Conservation (phyloP, 2,329 filamentous ascomycete genomes). For the Exophiala sideris region DNA sequence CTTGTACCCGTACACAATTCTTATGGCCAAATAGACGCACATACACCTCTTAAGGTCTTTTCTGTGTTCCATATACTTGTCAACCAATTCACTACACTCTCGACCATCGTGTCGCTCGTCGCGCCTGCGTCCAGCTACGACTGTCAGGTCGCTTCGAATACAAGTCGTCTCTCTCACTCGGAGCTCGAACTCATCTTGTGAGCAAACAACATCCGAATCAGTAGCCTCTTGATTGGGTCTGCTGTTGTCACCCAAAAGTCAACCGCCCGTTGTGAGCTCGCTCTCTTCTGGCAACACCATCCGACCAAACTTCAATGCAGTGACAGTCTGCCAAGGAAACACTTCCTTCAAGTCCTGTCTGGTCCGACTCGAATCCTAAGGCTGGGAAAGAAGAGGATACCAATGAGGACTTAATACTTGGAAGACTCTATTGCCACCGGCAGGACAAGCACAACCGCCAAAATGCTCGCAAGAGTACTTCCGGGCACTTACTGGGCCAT, state of each 20-base stretch:
- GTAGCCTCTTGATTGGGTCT: slow-evolving; percentile 10
- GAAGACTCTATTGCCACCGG: slow-evolving; percentile 10
- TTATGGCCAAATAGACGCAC: slow-evolving; percentile 10
- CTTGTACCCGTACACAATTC: slow-evolving; percentile 8
- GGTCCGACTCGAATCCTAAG: background rate
- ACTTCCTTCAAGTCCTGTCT: background rate
- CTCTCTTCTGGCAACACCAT: background rate
- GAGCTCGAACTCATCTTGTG: background rate
- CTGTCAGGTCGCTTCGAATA: background rate
- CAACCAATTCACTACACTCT: background rate
- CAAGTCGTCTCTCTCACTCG: background rate
- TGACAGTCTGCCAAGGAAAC: background rate
- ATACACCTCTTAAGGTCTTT: slow-evolving; percentile 2
- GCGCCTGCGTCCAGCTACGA: background rate
- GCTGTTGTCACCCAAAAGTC: background rate
- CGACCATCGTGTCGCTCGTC: background rate
- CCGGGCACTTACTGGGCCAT: slow-evolving; percentile 2
- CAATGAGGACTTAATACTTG: slow-evolving; percentile 19
- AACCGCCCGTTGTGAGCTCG: background rate
- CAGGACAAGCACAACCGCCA: slow-evolving; percentile 2
- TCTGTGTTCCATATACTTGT: background rate
- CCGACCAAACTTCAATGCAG: background rate
- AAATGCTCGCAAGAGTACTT: slow-evolving; percentile 9
- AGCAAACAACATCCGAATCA: background rate
- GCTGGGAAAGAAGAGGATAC: slow-evolving; percentile 1